Percentiles rank a stretch among this genome's conserved stretches.
These are phyloP conservation scores for Calonectria multiphialidica DNA, from an alignment of 2,329 filamentous ascomycete species.

Conservation along the genomic window DNA sequence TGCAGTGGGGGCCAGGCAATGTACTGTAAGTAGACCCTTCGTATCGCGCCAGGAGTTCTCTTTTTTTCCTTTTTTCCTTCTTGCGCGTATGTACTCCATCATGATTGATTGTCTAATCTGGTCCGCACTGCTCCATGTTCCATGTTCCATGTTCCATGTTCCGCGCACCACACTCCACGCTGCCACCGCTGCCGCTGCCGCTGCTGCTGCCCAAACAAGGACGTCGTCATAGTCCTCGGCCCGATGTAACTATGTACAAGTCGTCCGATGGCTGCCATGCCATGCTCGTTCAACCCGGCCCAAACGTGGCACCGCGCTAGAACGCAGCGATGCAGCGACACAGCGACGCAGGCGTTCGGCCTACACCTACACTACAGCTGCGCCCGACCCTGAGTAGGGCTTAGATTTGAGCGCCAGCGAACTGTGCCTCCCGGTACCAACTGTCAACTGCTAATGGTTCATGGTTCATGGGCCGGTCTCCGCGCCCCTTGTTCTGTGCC, in stretches of 20 bases:
- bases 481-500: not conserved
- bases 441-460: not conserved
- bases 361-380: not conserved
- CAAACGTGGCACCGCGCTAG: not conserved
- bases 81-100: no score
- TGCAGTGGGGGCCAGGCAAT: no score
- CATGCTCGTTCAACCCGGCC: not conserved
- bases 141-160: not conserved
- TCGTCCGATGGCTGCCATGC: not conserved
- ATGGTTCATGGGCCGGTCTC: not conserved
- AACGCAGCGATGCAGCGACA: not conserved
- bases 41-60: no score
- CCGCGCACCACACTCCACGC: no score
- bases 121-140: not conserved
- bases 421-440: not conserved
- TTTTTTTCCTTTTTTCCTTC: no score
- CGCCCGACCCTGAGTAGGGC: not conserved
- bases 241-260: not conserved
- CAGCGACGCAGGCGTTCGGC: not conserved
- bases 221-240: no score
- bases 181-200: not conserved
- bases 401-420: not conserved
- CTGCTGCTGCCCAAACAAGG: not conserved
- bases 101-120: no score
- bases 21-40: not conserved